Evolutionary conservation across 805 yeast species (phyloP), one percentile per base, ranked within the genome.

Genomic region (Ogataea saltuana): DNA sequence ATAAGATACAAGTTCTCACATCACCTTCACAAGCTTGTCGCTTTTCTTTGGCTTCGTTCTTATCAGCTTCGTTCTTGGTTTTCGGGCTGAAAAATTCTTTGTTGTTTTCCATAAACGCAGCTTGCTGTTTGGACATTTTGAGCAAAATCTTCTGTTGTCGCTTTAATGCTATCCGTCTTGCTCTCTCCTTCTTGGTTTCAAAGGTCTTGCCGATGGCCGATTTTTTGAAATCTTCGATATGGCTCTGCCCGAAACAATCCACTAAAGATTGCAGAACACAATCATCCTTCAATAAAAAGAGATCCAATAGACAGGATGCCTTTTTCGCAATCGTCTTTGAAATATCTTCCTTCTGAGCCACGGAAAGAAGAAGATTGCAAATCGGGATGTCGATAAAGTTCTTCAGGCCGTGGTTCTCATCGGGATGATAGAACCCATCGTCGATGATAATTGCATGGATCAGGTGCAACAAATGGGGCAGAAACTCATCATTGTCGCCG

Each of bases 401-500:
- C 16, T 50, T 30, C 21, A 65, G 45, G 1, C 54, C 54, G 46
- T 56, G 56, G 2, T 64, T 54, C n/a, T 71, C 72, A 23, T 72
- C 68, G 18, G 74, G 50, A 32, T 72, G 65, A 31, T 50, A 38
- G 7, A 43, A 25, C 2, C 45, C 37, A 33, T 51, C 56, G 49
- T 58, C 68, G 15, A 64, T 38, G 15, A 85, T 55, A 6, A 82
- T 68, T 5, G 86, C 90, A 64, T 85, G 88, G 2, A 83, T 50
- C 38, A 86, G 68, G 58, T 85, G 93, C 28, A 86, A 68, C n/a
- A 82, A 55, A 32, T 78, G 80, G 13, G 80, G 76, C 26, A 83
- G 61, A 53, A 69, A 82, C 0, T 76, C 66, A 41, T 81, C 84
- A 41, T 78, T 75, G 1, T 71, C 69, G 1, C 68, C 63, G 37